These are phyloP conservation scores for Plasmodium falciparum DNA, from an alignment of 169 alveolate species.

Conservation along the genomic window DNA sequence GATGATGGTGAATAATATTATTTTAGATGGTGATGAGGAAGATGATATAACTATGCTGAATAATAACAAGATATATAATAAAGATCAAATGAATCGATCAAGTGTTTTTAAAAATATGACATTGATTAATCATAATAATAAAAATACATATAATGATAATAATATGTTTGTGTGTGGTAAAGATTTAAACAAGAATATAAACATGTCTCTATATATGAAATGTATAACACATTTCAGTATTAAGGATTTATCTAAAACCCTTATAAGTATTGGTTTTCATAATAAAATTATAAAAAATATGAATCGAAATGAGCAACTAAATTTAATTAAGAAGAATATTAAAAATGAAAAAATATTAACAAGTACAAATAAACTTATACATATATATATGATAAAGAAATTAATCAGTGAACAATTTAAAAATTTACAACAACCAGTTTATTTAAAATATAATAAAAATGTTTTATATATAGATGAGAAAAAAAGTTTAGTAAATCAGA, in stretches of 20 bases:
- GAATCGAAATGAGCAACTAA: slow-evolving; percentile 50
- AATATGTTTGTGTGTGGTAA: background rate
- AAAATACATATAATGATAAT: background rate
- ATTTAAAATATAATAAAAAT: slow-evolving; percentile 43
- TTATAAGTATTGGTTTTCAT: slow-evolving; percentile 13
- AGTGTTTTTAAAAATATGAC: background rate
- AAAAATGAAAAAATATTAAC: slow-evolving; percentile 14
- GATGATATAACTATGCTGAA: no score
- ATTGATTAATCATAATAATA: background rate
- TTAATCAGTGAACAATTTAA: slow-evolving; percentile 43
- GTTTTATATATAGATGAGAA: slow-evolving; percentile 29
- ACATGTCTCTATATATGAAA: background rate
- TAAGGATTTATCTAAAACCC: slow-evolving; percentile 21
- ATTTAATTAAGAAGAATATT: slow-evolving; percentile 10
- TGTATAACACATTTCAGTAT: slow-evolving; percentile 6
- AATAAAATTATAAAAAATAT: slow-evolving; percentile 21
- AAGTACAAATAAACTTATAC: slow-evolving; percentile 18
- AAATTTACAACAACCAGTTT: slow-evolving; percentile 32
- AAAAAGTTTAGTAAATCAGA: background rate
- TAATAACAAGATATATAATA: no score
- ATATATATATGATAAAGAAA: slow-evolving; percentile 55
- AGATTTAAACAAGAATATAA: background rate
- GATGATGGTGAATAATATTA: no score
- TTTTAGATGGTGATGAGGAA: no score
- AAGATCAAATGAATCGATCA: no score